Evolutionary conservation across 1,284 basidiomycete genomes (phyloP).

Genomic region (Mrakiaceae sp.): DNA sequence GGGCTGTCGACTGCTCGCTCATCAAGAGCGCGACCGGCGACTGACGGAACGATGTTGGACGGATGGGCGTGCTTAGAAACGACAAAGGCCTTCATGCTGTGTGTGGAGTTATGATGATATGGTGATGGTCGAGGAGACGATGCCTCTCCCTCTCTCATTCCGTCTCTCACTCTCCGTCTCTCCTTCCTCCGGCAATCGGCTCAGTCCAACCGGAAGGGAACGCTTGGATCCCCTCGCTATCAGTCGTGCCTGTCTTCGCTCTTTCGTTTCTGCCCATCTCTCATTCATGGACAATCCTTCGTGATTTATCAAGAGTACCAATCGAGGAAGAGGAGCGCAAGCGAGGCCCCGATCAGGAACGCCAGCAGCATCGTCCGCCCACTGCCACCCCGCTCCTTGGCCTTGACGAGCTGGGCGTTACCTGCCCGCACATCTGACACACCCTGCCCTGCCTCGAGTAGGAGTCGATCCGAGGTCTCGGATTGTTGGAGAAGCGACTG

Average conservation of each 20-base stretch:
- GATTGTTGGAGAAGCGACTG: slow-evolving; percentile 42
- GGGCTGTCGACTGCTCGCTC: slow-evolving; percentile 7
- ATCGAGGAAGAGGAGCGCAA: slow-evolving; percentile 43
- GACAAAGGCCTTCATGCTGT: slow-evolving; percentile 64
- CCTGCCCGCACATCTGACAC: slow-evolving; percentile 41
- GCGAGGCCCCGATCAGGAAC: slow-evolving; percentile 41
- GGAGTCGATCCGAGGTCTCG: slow-evolving; percentile 42
- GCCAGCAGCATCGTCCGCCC: slow-evolving; percentile 41
- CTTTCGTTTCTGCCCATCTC: background rate
- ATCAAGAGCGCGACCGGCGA: background rate
- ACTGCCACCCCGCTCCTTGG: slow-evolving; percentile 41
- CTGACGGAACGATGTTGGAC: slow-evolving; percentile 49
- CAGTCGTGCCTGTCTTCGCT: background rate
- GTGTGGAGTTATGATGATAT: too few relatives aligned
- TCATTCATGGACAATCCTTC: too few relatives aligned
- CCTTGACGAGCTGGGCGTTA: slow-evolving; percentile 43
- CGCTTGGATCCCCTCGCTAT: too few relatives aligned
- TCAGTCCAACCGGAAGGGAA: background rate
- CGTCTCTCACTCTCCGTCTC: background rate
- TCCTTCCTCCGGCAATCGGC: background rate
- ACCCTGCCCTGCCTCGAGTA: slow-evolving; percentile 43
- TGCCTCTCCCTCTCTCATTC: background rate
- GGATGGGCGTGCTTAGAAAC: slow-evolving; percentile 62
- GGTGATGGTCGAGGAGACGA: background rate
- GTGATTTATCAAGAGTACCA: slow-evolving; percentile 28